Conservation (phyloP, 2,329 filamentous ascomycete genomes). For the Tolypocladium amazonense region DNA sequence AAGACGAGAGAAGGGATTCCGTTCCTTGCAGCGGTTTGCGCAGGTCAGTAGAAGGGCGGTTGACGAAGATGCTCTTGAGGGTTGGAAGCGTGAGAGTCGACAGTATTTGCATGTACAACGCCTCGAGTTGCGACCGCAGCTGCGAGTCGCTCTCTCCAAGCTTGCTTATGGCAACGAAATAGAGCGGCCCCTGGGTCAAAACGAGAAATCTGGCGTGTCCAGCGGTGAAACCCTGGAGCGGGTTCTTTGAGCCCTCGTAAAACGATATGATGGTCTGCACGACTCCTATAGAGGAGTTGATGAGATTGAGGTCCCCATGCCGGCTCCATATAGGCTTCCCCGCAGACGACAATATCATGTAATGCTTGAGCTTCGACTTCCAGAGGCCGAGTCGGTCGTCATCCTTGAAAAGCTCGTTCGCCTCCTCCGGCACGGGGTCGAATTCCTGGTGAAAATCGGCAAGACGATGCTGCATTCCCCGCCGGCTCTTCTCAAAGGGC, state of each 20-base stretch:
- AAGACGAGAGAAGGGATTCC: conserved; percentile 77
- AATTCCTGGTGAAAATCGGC: conserved; percentile 69
- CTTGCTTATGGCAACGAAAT: conserved; percentile 86
- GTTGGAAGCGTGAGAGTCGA: conserved; percentile 87
- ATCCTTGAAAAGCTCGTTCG: conserved; percentile 30
- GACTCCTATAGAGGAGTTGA: conserved; percentile 90
- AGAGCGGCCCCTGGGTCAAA: conserved; percentile 72
- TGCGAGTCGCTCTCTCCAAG: conserved; percentile 88
- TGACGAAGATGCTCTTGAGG: conserved; percentile 75
- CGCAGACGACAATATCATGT: conserved; percentile 88
- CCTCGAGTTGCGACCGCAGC: conserved; percentile 77
- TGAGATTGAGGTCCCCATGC: conserved; percentile 79
- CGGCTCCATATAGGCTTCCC: conserved; percentile 97
- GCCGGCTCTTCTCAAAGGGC: conserved; percentile 46
- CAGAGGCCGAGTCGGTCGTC: conserved; percentile 59
- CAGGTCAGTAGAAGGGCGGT: conserved; percentile 88
- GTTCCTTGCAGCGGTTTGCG: conserved; percentile 84
- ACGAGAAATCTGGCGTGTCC: conserved; percentile 79
- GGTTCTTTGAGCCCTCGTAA: conserved; percentile 72
- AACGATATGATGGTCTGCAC: conserved; percentile 98
- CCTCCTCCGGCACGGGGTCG: conserved; percentile 54
- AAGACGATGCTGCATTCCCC: conserved; percentile 40
- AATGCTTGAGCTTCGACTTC: conserved; percentile 94
- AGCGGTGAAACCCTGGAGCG: conserved; percentile 76
- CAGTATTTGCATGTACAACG: conserved; percentile 95